These are phyloP conservation scores for Sophora flavescens DNA, from an alignment of 306 rosid genomes.

Conservation along the genomic window DNA sequence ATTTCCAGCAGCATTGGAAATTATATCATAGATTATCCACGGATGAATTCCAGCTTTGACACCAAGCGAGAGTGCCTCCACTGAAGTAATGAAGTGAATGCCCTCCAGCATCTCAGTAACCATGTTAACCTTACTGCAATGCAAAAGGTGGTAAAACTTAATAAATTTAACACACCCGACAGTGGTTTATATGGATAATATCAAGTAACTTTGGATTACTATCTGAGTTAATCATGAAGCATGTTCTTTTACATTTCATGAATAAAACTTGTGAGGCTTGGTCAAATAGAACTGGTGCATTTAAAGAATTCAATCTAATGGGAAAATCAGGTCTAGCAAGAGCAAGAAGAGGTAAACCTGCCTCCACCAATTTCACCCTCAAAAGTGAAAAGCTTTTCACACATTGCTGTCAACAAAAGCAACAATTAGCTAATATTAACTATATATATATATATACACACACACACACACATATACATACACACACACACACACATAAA, in stretches of 20 bases:
- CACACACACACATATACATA: too few relatives aligned
- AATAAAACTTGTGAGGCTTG: neutral
- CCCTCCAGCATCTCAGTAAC: slow-evolving; percentile 82
- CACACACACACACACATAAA: too few relatives aligned
- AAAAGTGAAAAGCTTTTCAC: slow-evolving; percentile 79
- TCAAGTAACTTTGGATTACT: slow-evolving; percentile 5
- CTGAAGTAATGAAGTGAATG: slow-evolving; percentile 81
- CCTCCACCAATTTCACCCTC: slow-evolving; percentile 91
- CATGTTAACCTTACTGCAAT: slow-evolving; percentile 74
- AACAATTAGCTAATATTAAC: slow-evolving; percentile 40
- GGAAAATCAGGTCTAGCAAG: slow-evolving; percentile 34
- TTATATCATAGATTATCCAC: slow-evolving; percentile 81
- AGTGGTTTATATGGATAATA: neutral
- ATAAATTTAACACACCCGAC: slow-evolving; percentile 29
- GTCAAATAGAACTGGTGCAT: slow-evolving; percentile 6
- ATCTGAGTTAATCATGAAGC: slow-evolving; percentile 34
- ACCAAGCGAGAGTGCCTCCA: slow-evolving; percentile 95
- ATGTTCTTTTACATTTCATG: slow-evolving; percentile 14
- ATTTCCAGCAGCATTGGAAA: slow-evolving; percentile 96
- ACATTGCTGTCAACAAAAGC: slow-evolving; percentile 78
- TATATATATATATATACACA: neutral
- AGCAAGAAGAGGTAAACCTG: slow-evolving; percentile 70
- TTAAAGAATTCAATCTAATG: slow-evolving; percentile 31
- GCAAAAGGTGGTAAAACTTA: slow-evolving; percentile 35
- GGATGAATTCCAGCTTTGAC: slow-evolving; percentile 89